These are phyloP conservation scores for Hydnomerulius pinastri DNA, from an alignment of 768 basidiomycete species.

Conservation along the genomic window DNA sequence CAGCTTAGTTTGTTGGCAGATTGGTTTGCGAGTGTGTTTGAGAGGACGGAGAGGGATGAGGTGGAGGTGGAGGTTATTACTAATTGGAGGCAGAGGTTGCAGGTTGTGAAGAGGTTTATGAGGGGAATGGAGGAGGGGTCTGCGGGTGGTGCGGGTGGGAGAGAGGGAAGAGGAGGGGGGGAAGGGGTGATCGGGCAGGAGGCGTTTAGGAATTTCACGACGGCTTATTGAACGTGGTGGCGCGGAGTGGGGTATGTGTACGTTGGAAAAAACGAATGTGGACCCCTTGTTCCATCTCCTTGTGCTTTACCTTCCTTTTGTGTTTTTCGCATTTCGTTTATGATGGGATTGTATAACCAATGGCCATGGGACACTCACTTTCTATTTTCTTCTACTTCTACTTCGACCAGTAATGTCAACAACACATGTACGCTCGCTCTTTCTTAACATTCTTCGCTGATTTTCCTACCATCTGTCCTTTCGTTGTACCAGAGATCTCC, in stretches of 20 bases:
- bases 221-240: slow-evolving; percentile 39
- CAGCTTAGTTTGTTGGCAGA: slow-evolving; percentile 87
- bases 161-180: slow-evolving; percentile 19
- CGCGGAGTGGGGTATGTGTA: background rate
- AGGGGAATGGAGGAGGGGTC: slow-evolving; percentile 24
- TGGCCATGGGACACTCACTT: background rate
- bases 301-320: background rate
- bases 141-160: slow-evolving; percentile 19
- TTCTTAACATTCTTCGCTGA: too few species aligned
- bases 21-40: slow-evolving; percentile 87
- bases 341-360: too few species aligned
- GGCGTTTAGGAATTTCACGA: slow-evolving; percentile 58
- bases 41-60: slow-evolving; percentile 71
- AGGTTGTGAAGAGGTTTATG: slow-evolving; percentile 73
- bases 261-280: slow-evolving; percentile 7
- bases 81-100: slow-evolving; percentile 83
- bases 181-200: slow-evolving; percentile 57
- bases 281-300: background rate
- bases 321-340: slow-evolving; percentile 15
- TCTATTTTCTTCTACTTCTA: background rate
- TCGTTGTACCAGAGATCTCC: too few species aligned
- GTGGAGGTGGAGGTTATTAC: slow-evolving; percentile 76
- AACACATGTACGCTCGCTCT: too few species aligned
- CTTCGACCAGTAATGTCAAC: too few species aligned
- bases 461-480: too few species aligned